Evolutionary conservation across 2,329 filamentous ascomycete genomes (phyloP), one percentile per base, ranked within the genome.

Genomic region (Dothidotthia symphoricarpi): DNA sequence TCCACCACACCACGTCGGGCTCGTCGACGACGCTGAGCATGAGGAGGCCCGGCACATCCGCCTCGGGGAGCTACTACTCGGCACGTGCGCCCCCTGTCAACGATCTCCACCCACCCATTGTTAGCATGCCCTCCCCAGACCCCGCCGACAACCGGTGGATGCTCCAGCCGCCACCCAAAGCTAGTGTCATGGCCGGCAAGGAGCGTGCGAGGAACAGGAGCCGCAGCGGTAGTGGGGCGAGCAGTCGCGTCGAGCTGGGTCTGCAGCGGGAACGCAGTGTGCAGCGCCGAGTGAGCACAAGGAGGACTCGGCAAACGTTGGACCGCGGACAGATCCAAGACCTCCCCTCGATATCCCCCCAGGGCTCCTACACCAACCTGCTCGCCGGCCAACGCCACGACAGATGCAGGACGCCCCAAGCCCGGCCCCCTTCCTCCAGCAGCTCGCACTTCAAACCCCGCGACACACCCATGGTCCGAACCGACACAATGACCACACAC

Each of bases 111-210:
- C 87, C 88, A 4, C 88, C 88, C 3, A 83, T 94, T 34, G 86
- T 93, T 44, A 88, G 80, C 64, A 87, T 82, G 67, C 85, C 80
- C 39, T 85, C 83, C 11, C 76, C 75, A 25, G 82, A 79, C 61
- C 81, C 73, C 58, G 81, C 82, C 37, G 88, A 86, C 43, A 84
- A 86, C 37, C 78, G 77, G 58, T 96, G 90, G 90, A 95, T 96
- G 89, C 73, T 95, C 34, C 88, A 95, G 59, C 90, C 90, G 2
- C 88, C 89, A 1, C 90, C 90, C n/a, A 80, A 84, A 24, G 88
- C 90, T 39, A 89, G 85, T 63, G 76, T 95, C 43, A 96, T 96
- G 90, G 86, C 85, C 49, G 90, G 89, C 50, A 93, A 90, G 63
- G 80, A 86, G 24, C 80, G 81, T 19, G 82, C 85, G 14, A 52